Conservation (phyloP, 176 grass and related monocot genomes). For the Oropetium thomaeum region DNA sequence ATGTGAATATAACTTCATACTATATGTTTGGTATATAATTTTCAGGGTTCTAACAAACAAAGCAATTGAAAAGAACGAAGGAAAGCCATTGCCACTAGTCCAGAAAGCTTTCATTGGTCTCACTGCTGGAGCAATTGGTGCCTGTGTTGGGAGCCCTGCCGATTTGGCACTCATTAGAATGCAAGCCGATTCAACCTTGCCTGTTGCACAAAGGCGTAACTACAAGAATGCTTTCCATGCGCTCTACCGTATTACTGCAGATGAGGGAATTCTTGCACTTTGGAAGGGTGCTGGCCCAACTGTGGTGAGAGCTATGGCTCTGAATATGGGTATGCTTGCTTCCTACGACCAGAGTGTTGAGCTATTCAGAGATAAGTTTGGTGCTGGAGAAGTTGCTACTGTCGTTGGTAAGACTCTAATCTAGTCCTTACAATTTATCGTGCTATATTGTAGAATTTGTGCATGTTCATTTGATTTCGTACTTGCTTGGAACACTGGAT, state of each 20-base stretch:
- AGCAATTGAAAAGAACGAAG: slow-evolving; percentile 90
- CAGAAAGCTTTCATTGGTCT: slow-evolving; percentile 97
- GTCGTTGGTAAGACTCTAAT: slow-evolving; percentile 67
- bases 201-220: slow-evolving; percentile 65
- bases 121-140: slow-evolving; percentile 92
- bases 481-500: no score
- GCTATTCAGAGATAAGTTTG: slow-evolving; percentile 89
- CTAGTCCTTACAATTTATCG: background rate
- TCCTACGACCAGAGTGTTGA: slow-evolving; percentile 96
- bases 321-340: slow-evolving; percentile 99
- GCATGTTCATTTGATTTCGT: background rate
- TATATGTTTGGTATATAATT: background rate
- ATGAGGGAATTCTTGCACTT: slow-evolving; percentile 87
- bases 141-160: slow-evolving; percentile 80
- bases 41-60: slow-evolving; percentile 96
- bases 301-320: slow-evolving; percentile 87
- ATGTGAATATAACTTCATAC: background rate
- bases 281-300: slow-evolving; percentile 98
- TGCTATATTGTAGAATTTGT: background rate
- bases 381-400: slow-evolving; percentile 72
- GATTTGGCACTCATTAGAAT: slow-evolving; percentile 99
- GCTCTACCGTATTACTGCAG: slow-evolving; percentile 66
- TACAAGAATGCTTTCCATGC: slow-evolving; percentile 99
- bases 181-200: slow-evolving; percentile 99
- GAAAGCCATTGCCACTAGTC: slow-evolving; percentile 78